Conservation (phyloP, 2,329 filamentous ascomycete species). For the Aspergillus sp. region DNA sequence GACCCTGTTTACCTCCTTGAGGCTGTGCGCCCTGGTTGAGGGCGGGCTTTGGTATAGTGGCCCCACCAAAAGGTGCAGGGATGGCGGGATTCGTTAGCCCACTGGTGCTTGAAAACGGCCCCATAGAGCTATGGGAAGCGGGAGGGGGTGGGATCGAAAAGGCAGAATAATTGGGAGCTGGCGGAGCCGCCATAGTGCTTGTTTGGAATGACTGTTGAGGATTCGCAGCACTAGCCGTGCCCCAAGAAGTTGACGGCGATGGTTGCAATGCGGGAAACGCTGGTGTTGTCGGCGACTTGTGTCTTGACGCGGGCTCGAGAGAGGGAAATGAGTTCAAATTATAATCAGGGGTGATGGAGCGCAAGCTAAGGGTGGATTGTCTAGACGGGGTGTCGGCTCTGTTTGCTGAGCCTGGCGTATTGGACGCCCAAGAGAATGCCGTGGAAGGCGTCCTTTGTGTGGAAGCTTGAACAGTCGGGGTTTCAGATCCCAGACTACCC, state of each 20-base stretch:
- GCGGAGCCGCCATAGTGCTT: constrained; percentile 12
- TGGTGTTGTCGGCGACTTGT: constrained; percentile 26
- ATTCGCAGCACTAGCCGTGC: constrained; percentile 9
- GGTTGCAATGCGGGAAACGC: constrained; percentile 29
- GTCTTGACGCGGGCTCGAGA: constrained; percentile 40
- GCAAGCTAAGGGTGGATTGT: constrained; percentile 28
- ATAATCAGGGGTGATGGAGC: constrained; percentile 53
- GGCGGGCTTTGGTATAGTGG: constrained; percentile 20
- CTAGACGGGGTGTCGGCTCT: constrained; percentile 17
- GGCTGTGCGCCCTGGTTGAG: constrained; percentile 20
- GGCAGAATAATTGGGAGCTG: constrained; percentile 30
- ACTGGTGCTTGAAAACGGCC: constrained; percentile 15
- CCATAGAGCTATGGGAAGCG: constrained; percentile 18
- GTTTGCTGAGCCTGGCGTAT: constrained; percentile 15
- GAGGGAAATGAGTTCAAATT: constrained; percentile 47
- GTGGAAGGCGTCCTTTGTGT: constrained; percentile 17
- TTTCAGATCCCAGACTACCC: constrained; percentile 30
- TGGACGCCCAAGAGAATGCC: constrained; percentile 46
- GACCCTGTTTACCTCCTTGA: constrained; percentile 36
- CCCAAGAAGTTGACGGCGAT: constrained; percentile 24
- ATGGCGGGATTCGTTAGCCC: constrained; percentile 18
- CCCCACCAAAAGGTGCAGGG: constrained; percentile 15
- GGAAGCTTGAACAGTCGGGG: constrained; percentile 24
- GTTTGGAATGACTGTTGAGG: constrained; percentile 14
- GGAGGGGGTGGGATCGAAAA: constrained; percentile 44